Percentiles rank a stretch among this genome's conserved stretches.
phyloP scores from a whole-genome alignment of 129 eudicot species.

The Gnaphalium uliginosum region DNA sequence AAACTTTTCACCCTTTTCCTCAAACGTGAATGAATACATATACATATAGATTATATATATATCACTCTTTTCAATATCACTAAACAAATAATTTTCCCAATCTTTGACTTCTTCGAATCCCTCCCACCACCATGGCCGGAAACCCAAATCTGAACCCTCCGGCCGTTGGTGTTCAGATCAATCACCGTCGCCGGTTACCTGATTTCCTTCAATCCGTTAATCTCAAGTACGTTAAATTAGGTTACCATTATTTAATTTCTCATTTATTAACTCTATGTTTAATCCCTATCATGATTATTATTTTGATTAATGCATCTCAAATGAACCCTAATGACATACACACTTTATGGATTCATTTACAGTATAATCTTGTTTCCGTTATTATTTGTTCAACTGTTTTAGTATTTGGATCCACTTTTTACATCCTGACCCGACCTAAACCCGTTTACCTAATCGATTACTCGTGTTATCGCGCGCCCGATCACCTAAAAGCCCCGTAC shows the following conservation, averaged over 20 bases:
- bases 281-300: conserved; percentile 7
- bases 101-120: neutral
- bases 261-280: conserved; percentile 10
- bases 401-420: conserved; percentile 17
- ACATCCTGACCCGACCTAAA: conserved; percentile 9
- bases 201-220: conserved; percentile 2
- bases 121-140: conserved; percentile 6
- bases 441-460: conserved; percentile 14
- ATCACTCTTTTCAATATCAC: neutral
- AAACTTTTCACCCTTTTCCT: too few species aligned
- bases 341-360: conserved; percentile 4
- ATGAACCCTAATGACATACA: neutral
- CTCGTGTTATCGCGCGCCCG: neutral
- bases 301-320: neutral
- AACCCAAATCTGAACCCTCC: neutral
- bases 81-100: neutral
- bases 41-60: too few species aligned
- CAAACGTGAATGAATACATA: too few species aligned
- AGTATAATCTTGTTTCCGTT: conserved; percentile 2
- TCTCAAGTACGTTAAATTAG: conserved; percentile 12
- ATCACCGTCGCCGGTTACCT: conserved; percentile 15
- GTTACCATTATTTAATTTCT: conserved; percentile 12
- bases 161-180: conserved; percentile 5
- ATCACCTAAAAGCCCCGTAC: conserved; percentile 14
- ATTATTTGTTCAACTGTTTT: neutral